Percentiles rank a stretch among this genome's conserved stretches.
Conservation (phyloP, 2,329 filamentous ascomycete species). For the Dothistroma pini region DNA sequence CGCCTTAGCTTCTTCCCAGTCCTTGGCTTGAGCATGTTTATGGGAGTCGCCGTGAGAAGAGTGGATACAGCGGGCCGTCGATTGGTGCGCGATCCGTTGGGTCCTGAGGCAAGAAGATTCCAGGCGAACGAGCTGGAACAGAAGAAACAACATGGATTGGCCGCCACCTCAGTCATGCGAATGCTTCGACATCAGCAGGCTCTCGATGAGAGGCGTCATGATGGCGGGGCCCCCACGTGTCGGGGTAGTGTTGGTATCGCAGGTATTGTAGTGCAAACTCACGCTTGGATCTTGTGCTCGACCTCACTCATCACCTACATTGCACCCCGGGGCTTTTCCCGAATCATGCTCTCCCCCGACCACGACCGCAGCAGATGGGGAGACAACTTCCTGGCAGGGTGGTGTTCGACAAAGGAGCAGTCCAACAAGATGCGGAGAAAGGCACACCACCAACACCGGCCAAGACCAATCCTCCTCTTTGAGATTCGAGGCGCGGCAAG, state of each 20-base stretch:
- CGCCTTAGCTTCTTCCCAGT: background rate
- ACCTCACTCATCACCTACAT: conserved; percentile 4
- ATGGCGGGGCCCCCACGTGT: too few relatives aligned
- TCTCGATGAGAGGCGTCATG: too few relatives aligned
- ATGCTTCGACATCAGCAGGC: too few relatives aligned
- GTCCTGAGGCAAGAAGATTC: background rate
- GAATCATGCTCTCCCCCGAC: background rate
- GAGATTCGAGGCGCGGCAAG: background rate
- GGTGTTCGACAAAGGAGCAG: background rate
- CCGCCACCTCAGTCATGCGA: too few relatives aligned
- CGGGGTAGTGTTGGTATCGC: too few relatives aligned
- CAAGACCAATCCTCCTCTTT: background rate
- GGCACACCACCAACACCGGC: background rate
- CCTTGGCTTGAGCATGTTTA: background rate
- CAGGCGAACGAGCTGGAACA: background rate
- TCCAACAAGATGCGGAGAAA: background rate
- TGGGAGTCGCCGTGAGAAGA: background rate
- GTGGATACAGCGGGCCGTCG: background rate
- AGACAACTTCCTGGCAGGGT: background rate
- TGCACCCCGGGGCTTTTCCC: too few relatives aligned
- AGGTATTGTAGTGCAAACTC: conserved; percentile 1
- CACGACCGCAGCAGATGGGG: background rate
- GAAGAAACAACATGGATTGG: background rate
- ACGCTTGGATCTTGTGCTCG: background rate
- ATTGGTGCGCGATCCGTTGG: background rate